Evolutionary conservation across 305 asterid genomes (phyloP).

Genomic region (Fraxinus nigra): DNA sequence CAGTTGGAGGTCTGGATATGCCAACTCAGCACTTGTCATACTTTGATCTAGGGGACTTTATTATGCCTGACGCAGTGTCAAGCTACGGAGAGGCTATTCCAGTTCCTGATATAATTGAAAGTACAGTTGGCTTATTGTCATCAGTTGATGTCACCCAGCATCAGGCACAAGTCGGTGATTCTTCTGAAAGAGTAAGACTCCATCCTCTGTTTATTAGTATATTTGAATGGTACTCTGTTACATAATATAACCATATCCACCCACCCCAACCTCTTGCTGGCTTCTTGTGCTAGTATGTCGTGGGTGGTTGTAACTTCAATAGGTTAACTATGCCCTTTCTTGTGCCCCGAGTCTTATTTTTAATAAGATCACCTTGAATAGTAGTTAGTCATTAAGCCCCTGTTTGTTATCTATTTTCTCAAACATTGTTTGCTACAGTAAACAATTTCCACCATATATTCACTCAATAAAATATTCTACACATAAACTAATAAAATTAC

Average conservation of each 20-base stretch:
- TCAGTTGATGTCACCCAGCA: constrained; percentile 75
- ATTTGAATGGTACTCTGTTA: background rate
- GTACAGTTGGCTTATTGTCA: constrained; percentile 74
- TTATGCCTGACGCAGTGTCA: constrained; percentile 62
- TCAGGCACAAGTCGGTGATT: constrained; percentile 71
- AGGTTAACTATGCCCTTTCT: background rate
- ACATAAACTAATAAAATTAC: no score
- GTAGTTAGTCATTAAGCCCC: background rate
- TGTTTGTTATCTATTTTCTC: no score
- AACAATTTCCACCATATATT: no score
- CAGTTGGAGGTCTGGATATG: constrained; percentile 48
- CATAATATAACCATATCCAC: background rate
- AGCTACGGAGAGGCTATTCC: constrained; percentile 63
- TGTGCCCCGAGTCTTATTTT: background rate
- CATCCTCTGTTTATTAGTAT: background rate
- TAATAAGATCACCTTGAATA: background rate
- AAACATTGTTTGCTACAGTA: no score
- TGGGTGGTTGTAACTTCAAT: background rate
- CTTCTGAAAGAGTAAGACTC: constrained; percentile 65
- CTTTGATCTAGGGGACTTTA: constrained; percentile 63
- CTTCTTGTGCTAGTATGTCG: background rate
- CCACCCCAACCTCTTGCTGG: background rate
- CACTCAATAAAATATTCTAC: no score
- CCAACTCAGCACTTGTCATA: constrained; percentile 48
- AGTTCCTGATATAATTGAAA: constrained; percentile 87